phyloP scores from a whole-genome alignment of 1,139 yeast genomes.

The Kodamaea plutei region DNA sequence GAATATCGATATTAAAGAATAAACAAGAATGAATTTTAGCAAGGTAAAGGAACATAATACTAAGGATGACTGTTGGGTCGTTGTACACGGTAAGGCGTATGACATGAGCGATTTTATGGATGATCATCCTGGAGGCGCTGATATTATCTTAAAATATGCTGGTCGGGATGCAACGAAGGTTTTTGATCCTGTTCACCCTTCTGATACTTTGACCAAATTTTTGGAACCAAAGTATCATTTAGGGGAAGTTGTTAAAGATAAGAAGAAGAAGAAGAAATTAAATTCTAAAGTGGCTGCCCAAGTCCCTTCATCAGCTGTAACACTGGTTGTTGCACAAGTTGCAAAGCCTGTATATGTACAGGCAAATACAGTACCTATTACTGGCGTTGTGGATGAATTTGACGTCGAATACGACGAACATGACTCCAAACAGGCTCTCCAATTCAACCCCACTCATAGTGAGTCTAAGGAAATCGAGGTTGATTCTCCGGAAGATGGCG shows the following conservation, averaged over 20 bases:
- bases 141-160: slow-evolving; percentile 49
- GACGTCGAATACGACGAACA: slow-evolving; percentile 49
- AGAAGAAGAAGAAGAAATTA: slow-evolving; percentile 4
- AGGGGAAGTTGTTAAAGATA: slow-evolving; percentile 24
- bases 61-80: slow-evolving; percentile 52
- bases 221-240: slow-evolving; percentile 28
- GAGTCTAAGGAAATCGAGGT: not conserved
- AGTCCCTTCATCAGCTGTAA: not conserved
- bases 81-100: slow-evolving; percentile 48
- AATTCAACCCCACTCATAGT: no score
- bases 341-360: no score
- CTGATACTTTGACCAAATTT: slow-evolving; percentile 59
- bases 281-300: not conserved
- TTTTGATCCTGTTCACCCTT: slow-evolving; percentile 77
- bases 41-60: slow-evolving; percentile 38
- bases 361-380: slow-evolving; percentile 2
- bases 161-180: slow-evolving; percentile 60
- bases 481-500: not conserved
- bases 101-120: slow-evolving; percentile 46
- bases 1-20: no score
- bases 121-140: slow-evolving; percentile 55
- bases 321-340: no score
- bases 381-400: slow-evolving; percentile 34
- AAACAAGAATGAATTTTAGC: slow-evolving; percentile 1
- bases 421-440: slow-evolving; percentile 29